Evolutionary conservation across 2,329 filamentous ascomycete species (phyloP), one percentile per base, ranked within the genome.

Genomic region (Beauveria sp.): DNA sequence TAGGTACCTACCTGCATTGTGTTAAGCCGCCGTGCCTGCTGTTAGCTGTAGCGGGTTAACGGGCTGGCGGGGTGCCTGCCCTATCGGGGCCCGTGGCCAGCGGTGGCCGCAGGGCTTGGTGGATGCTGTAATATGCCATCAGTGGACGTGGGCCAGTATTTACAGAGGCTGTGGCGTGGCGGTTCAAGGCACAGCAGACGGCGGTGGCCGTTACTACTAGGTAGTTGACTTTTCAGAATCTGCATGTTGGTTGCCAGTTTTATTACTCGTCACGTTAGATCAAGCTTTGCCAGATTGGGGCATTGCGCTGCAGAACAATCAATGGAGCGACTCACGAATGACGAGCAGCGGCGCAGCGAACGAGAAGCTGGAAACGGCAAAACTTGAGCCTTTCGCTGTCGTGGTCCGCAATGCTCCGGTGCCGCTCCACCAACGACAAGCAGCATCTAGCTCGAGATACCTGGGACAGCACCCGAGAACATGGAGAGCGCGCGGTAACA

Each of bases 391-490:
- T 49, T 58, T 24, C 40, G 43, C 16, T 10, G 22, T 40, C 16
- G 28, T 30, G 55, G 55, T 57, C 56, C 56, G 56, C 56, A 58
- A 43, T 58, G 38, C 56, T 58, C 57, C 57, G 47, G 49, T 40
- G 47, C 28, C 20, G 52, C 58, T 53, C 57, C 55, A 58, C 55
- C 16, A 26, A 9, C 24, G 20, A 52, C n/a, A 8, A n/a, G 40
- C 46, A 14, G 40, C 42, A 20, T 20, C 38, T 59, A 59, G 46
- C 57, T 34, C 38, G 53, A 52, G 57, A 59, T 59, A 59, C 57
- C 57, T 50, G 47, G 38, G 22, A 20, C 38, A 10, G 26, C 22
- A n/a, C 20, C 26, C 1, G 57, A 34, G 4, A 45, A 46, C 34
- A 40, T 42, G 47, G 20, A 46, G 24, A n/a, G 7, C 24, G 38